Conservation (phyloP, 2,329 filamentous ascomycete species). For the Amauroascus verrucosus region DNA sequence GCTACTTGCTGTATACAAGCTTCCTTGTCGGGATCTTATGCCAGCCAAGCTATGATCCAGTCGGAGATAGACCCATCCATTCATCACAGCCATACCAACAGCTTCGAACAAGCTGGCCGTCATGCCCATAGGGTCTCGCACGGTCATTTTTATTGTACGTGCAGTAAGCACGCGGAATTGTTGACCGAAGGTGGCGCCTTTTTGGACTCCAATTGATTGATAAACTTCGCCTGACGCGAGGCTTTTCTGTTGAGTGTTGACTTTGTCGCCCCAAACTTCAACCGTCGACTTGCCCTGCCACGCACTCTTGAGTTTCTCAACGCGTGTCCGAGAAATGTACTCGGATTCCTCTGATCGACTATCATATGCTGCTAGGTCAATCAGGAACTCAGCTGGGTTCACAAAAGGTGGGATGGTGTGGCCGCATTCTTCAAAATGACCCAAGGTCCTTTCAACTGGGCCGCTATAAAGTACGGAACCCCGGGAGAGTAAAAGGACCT, state of each 20-base stretch:
- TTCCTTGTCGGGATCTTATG: constrained; percentile 63
- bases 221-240: neutral
- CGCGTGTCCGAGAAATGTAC: constrained; percentile 46
- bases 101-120: constrained; percentile 60
- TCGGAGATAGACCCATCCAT: constrained; percentile 61
- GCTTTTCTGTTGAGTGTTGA: neutral
- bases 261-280: neutral
- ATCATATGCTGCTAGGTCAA: constrained; percentile 65
- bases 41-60: constrained; percentile 57
- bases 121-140: constrained; percentile 68
- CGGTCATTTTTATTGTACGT: constrained; percentile 60
- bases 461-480: constrained; percentile 62
- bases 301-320: constrained; percentile 50
- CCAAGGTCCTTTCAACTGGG: constrained; percentile 45
- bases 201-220: constrained; percentile 18
- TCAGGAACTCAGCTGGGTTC: constrained; percentile 66
- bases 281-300: constrained; percentile 40
- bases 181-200: constrained; percentile 48
- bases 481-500: constrained; percentile 56
- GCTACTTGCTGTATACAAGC: constrained; percentile 59
- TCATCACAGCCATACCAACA: constrained; percentile 58
- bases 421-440: constrained; percentile 54
- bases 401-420: constrained; percentile 59
- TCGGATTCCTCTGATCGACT: constrained; percentile 60
- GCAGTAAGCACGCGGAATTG: constrained; percentile 58